Evolutionary conservation across 2,329 filamentous ascomycete genomes (phyloP).

Genomic region (Decorospora gaudefroyi): DNA sequence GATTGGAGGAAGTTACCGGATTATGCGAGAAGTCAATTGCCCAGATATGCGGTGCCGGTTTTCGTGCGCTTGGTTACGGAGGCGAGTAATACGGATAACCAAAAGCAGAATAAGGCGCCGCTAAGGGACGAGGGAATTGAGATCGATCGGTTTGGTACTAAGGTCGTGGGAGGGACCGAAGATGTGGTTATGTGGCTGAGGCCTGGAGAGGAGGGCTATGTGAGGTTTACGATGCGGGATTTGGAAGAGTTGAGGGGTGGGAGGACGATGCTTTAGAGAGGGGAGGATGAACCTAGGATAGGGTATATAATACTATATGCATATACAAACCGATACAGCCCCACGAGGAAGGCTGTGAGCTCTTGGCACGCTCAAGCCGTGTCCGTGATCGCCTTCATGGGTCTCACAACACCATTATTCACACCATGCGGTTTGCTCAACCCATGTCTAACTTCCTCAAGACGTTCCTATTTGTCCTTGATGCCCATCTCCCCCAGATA

Average conservation of each 20-base stretch:
- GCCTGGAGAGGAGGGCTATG: constrained; percentile 32
- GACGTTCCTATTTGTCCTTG: constrained; percentile 48
- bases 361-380: background rate
- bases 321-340: no score
- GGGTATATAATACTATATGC: no score
- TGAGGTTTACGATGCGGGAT: constrained; percentile 26
- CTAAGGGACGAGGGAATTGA: constrained; percentile 69
- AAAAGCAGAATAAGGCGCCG: constrained; percentile 77
- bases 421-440: constrained; percentile 56
- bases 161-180: constrained; percentile 27
- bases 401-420: constrained; percentile 51
- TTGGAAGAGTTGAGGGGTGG: constrained; percentile 27
- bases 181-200: constrained; percentile 39
- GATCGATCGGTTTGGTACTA: constrained; percentile 48
- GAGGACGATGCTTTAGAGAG: constrained; percentile 18
- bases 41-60: constrained; percentile 73
- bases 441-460: constrained; percentile 52
- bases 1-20: constrained; percentile 34
- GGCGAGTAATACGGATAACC: constrained; percentile 68
- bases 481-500: constrained; percentile 47
- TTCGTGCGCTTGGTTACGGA: constrained; percentile 67
- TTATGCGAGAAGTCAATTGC: constrained; percentile 51
- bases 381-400: constrained; percentile 10
- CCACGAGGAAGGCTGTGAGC: no score
- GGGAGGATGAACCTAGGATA: no score